These are phyloP conservation scores for Neonectria hederae DNA, from an alignment of 2,329 filamentous ascomycete genomes.

Conservation along the genomic window DNA sequence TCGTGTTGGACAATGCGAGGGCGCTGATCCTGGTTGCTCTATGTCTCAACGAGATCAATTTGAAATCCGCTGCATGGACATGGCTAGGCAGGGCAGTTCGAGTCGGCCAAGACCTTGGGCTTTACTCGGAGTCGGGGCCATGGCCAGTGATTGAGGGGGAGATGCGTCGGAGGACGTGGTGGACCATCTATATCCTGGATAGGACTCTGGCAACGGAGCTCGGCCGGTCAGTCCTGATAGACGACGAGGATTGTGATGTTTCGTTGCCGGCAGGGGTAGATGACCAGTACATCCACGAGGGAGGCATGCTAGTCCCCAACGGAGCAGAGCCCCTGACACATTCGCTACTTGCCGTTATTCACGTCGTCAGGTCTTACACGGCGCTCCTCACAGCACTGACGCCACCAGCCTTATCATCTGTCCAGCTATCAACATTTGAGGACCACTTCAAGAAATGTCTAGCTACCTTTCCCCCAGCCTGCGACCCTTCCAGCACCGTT, in stretches of 20 bases:
- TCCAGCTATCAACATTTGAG: constrained; percentile 81
- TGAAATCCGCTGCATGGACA: constrained; percentile 84
- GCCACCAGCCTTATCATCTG: constrained; percentile 70
- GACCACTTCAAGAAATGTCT: constrained; percentile 81
- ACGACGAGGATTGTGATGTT: constrained; percentile 89
- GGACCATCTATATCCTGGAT: constrained; percentile 91
- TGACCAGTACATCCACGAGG: constrained; percentile 77
- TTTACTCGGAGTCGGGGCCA: constrained; percentile 78
- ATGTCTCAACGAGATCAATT: constrained; percentile 85
- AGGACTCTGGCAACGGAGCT: constrained; percentile 82
- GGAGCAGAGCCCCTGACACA: constrained; percentile 68
- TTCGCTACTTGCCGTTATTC: constrained; percentile 80
- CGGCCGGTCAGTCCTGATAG: constrained; percentile 81
- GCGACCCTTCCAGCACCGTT: constrained; percentile 72
- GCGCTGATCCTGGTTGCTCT: constrained; percentile 78
- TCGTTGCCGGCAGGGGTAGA: constrained; percentile 81
- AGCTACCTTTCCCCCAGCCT: constrained; percentile 77
- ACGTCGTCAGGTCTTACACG: constrained; percentile 81
- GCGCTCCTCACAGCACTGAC: constrained; percentile 77
- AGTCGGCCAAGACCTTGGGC: constrained; percentile 82
- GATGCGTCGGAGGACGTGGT: constrained; percentile 90
- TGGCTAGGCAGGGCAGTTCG: constrained; percentile 85
- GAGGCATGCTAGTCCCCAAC: constrained; percentile 62
- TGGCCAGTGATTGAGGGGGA: constrained; percentile 83
- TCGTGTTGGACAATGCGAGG: constrained; percentile 79